Evolutionary conservation across 2,329 filamentous ascomycete genomes (phyloP).

Genomic region (Colletotrichum sojae): DNA sequence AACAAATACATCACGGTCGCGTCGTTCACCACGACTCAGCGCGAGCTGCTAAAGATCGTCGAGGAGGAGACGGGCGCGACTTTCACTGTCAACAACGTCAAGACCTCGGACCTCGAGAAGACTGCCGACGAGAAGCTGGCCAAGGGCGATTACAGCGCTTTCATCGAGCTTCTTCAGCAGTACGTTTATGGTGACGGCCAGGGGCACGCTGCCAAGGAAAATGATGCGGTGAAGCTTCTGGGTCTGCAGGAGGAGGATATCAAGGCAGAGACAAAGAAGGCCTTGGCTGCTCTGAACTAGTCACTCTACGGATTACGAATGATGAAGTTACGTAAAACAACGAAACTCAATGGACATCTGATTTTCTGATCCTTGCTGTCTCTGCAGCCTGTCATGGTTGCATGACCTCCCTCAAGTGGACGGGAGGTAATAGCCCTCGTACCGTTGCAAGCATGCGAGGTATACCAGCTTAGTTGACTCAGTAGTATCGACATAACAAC

Average conservation of each 20-base stretch:
- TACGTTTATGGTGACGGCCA: constrained; percentile 37
- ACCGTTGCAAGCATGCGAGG: too few relatives aligned
- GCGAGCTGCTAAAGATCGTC: constrained; percentile 66
- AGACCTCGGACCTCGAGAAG: constrained; percentile 52
- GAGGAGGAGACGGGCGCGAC: constrained; percentile 67
- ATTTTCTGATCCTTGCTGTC: neutral
- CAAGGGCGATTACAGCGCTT: constrained; percentile 51
- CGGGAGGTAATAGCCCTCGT: too few relatives aligned
- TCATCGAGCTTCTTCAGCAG: constrained; percentile 31
- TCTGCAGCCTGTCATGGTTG: neutral
- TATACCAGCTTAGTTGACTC: too few relatives aligned
- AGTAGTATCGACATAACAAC: too few relatives aligned
- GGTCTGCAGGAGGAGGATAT: constrained; percentile 38
- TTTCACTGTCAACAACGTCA: constrained; percentile 61
- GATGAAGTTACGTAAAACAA: neutral
- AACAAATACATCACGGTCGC: constrained; percentile 72
- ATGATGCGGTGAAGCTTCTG: constrained; percentile 30
- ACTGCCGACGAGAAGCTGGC: constrained; percentile 58
- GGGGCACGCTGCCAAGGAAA: constrained; percentile 27
- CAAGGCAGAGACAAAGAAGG: constrained; percentile 20
- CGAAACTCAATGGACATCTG: too few relatives aligned
- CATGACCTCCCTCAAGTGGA: too few relatives aligned
- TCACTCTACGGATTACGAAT: neutral
- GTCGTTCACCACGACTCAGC: constrained; percentile 71
- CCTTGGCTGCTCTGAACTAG: constrained; percentile 8